These are phyloP conservation scores for Aspergillus bridgeri DNA, from an alignment of 495 filamentous ascomycete species.

Conservation along the genomic window DNA sequence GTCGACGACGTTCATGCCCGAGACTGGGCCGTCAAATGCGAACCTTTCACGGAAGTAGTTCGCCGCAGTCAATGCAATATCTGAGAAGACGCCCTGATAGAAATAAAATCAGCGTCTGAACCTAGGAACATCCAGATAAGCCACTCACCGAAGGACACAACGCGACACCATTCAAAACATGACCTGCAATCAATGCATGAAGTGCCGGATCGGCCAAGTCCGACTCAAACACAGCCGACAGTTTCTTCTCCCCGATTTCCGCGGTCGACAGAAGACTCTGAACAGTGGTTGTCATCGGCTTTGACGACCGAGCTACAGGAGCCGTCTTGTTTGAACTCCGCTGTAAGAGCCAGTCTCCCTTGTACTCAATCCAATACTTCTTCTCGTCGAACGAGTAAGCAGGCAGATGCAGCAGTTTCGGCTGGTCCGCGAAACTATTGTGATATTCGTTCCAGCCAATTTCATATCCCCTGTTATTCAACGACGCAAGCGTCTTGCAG, in stretches of 20 bases:
- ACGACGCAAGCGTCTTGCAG: neutral
- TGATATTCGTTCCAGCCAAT: conserved; percentile 63
- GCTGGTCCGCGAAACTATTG: conserved; percentile 54
- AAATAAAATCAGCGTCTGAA: conserved; percentile 20
- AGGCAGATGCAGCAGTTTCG: conserved; percentile 59
- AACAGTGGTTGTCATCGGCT: conserved; percentile 30
- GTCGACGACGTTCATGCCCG: conserved; percentile 54
- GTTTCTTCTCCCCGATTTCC: conserved; percentile 47
- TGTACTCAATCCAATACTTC: conserved; percentile 45
- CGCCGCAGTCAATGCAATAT: conserved; percentile 71
- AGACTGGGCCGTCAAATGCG: conserved; percentile 42
- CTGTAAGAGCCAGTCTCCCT: conserved; percentile 28
- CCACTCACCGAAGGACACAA: conserved; percentile 50
- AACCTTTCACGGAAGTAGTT: conserved; percentile 60
- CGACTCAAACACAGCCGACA: conserved; percentile 58
- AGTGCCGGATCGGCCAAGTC: conserved; percentile 59
- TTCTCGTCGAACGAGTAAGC: conserved; percentile 50
- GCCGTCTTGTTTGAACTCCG: conserved; percentile 16
- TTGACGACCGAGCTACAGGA: neutral
- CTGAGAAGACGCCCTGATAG: conserved; percentile 50
- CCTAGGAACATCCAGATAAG: neutral
- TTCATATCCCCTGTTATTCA: neutral
- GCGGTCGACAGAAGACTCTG: conserved; percentile 48
- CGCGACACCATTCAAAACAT: conserved; percentile 61
- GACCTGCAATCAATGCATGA: conserved; percentile 56